Base-by-base conservation (phyloP, 2,329 filamentous ascomycete species). In the Colletotrichum spaethianum region DNA sequence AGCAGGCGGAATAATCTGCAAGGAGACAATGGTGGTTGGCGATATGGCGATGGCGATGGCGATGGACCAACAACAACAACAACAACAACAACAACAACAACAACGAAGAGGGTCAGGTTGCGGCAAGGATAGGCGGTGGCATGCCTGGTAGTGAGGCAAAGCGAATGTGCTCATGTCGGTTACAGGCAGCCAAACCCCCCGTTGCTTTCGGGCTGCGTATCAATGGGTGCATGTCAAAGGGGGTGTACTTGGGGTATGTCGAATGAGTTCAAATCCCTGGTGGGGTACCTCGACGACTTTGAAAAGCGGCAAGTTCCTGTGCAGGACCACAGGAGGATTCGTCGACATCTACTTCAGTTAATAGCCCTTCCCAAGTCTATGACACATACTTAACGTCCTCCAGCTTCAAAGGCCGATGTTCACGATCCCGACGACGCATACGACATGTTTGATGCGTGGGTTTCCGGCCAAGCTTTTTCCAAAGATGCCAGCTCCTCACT, bases 251-350 rank as follows among this genome's bases (percentile, higher is more conserved):
- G 59, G 52, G 63, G 1, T 33, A n/a, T n/a, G n/a, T n/a, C n/a
- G 31, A 33, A 23, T 7, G 20, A 44, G 16, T 14, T 16, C 1
- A 44, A 44, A 20, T 44, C 12, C 44, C 31, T 8, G 31, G 31
- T 4, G 8, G n/a, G n/a, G n/a, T n/a, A n/a, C n/a, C n/a, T n/a
- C n/a, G n/a, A n/a, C n/a, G n/a, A n/a, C n/a, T n/a, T n/a, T n/a
- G n/a, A n/a, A n/a, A n/a, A n/a, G n/a, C 74, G 74, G 59, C 53
- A 70, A 38, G 66, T 61, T 57, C 57, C 83, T 38, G 65, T 83
- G 11, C 71, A 74, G 60, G 80, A 84, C 70, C 75, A 81, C 23
- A 75, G 80, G 46, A 67, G 55, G 64, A 8, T 60, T 67, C 1
- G 26, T 67, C 1, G 46, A 52, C 36, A 44, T 44, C 14, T 67